phyloP scores from a whole-genome alignment of 331 rosid genomes.

The Malus hybrid region DNA sequence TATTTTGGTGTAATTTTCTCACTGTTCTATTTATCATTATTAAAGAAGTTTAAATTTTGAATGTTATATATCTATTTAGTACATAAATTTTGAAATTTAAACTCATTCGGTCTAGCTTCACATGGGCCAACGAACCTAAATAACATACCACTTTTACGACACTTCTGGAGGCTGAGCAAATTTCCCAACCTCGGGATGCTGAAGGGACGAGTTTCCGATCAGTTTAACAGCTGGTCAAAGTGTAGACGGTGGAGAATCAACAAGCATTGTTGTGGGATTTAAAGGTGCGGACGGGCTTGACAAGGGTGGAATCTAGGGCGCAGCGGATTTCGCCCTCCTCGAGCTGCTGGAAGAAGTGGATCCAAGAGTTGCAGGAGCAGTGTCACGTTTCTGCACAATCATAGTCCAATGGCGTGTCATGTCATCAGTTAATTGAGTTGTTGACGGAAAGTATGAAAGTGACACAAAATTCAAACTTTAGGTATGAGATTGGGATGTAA shows the following conservation, averaged over 20 bases:
- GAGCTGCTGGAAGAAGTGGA: constrained; percentile 55
- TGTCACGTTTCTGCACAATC: too few relatives aligned
- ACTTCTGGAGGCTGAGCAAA: too few relatives aligned
- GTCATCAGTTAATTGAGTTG: too few relatives aligned
- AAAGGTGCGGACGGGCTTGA: constrained; percentile 48
- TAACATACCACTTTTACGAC: too few relatives aligned
- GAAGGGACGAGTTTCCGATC: too few relatives aligned
- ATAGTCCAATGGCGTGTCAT: too few relatives aligned
- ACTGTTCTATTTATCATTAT: fast-evolving
- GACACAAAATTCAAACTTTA: too few relatives aligned
- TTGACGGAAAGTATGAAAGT: too few relatives aligned
- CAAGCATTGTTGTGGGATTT: constrained; percentile 13
- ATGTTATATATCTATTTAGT: fast-evolving
- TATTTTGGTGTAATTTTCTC: neutral
- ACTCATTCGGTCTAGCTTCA: fast-evolving
- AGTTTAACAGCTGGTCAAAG: neutral
- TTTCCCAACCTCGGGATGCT: too few relatives aligned
- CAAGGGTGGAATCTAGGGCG: constrained; percentile 53
- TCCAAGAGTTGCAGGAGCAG: constrained; percentile 59
- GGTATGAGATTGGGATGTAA: too few relatives aligned
- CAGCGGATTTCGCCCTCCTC: constrained; percentile 52
- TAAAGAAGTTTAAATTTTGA: fast-evolving
- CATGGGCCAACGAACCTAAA: too few relatives aligned
- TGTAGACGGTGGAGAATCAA: constrained; percentile 7
- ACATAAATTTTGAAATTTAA: fast-evolving